Base-by-base conservation (phyloP, 257 asterid species). In the Eustoma russellianum region DNA sequence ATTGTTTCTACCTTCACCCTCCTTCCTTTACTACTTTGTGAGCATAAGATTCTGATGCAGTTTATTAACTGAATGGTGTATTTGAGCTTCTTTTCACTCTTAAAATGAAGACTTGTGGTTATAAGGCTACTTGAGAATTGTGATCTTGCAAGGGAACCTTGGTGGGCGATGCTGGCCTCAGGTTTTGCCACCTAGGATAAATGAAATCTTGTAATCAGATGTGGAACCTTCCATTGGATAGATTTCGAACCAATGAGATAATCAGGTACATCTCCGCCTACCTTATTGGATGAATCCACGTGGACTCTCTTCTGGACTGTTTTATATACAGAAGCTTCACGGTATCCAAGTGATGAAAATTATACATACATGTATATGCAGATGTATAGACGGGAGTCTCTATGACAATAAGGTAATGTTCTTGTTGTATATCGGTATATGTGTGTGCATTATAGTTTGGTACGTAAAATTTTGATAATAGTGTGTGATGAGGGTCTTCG, bases 161-260 rank as follows among this genome's bases (percentile, higher is more conserved):
- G 35, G 48, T 10, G 66, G 24, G 73, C 64, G 64, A 38, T 38
- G 11, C 6, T 11, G 6, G 43, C 43, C 43, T 38, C 43, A 38
- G 6, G 6, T 38, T 38, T 8, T 38, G 87, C 81, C 92, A 83
- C 24, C 79, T 75, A 61, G 83, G 92, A 75, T 71, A 35, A 61
- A 66, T 79, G 83, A 67, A 81, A 74, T 80, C 12, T 69, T 52
- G 44, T 24, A 24, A 46, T 17, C 44, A 38, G 54, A 69, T 70
- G 69, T 72, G 15, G 43, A 55, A 50, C 48, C 47, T 58, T 44
- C 43, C 56, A 7, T 6, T 48, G 79, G 84, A 80, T 80, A 71
- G 79, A 77, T 67, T 69, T 69, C 74, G 61, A 58, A 72, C 88
- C 88, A 80, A 77, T 80, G 56, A 62, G 70, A 68, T 71, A 15